phyloP scores from a whole-genome alignment of 768 basidiomycete species.

The Tephrocybe sp. region DNA sequence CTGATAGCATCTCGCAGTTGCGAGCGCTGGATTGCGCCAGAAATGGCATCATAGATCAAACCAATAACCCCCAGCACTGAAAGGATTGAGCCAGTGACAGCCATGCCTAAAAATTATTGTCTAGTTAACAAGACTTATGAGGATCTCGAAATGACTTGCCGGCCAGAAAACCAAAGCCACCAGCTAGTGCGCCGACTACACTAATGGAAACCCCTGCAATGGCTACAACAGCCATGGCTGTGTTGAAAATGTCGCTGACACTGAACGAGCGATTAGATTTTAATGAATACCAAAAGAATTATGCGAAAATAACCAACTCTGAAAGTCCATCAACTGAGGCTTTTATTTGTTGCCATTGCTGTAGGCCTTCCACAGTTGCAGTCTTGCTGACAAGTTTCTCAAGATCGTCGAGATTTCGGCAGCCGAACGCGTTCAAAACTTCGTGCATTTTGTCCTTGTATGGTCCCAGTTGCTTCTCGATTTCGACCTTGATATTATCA shows the following conservation, averaged over 20 bases:
- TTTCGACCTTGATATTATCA: constrained; percentile 9
- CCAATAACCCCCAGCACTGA: constrained; percentile 8
- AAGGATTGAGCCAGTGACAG: constrained; percentile 13
- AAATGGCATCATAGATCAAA: constrained; percentile 10
- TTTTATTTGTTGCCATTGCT: constrained; percentile 14
- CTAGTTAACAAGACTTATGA: not conserved
- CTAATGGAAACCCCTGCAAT: constrained; percentile 14
- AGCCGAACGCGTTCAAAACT: constrained; percentile 16
- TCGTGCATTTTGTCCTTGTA: constrained; percentile 14
- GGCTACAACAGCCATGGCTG: constrained; percentile 14
- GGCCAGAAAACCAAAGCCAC: constrained; percentile 16
- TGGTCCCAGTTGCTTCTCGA: constrained; percentile 14
- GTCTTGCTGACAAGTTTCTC: constrained; percentile 8
- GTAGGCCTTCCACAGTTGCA: constrained; percentile 14
- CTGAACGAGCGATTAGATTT: not conserved
- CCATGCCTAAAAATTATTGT: constrained; percentile 10
- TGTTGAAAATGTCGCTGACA: constrained; percentile 14
- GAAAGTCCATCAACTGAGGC: constrained; percentile 12
- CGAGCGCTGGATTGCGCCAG: constrained; percentile 12
- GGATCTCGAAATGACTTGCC: not conserved
- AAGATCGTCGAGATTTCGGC: constrained; percentile 11
- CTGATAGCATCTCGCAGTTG: constrained; percentile 14
- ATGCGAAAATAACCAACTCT: constrained; percentile 4
- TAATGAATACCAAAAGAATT: not conserved
- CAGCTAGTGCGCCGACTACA: constrained; percentile 13